phyloP scores from a whole-genome alignment of 345 rosid species.

The Boechera retrofracta region DNA sequence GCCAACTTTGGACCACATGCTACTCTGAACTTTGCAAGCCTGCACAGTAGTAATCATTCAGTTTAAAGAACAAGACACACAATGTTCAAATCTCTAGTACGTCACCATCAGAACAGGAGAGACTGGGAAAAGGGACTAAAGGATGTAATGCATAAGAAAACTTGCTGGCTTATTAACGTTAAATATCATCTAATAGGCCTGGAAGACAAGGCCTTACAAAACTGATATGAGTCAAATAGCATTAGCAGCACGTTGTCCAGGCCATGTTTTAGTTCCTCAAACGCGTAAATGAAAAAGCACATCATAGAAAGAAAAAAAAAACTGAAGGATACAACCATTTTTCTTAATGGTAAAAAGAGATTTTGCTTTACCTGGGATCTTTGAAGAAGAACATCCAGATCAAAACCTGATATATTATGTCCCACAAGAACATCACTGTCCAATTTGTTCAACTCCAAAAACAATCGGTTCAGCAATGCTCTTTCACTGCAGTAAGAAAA shows the following conservation, averaged over 20 bases:
- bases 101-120: conserved; percentile 5
- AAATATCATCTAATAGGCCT: conserved; percentile 4
- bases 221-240: conserved; percentile 8
- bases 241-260: conserved; percentile 6
- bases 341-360: conserved; percentile 22
- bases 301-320: background rate
- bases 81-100: conserved; percentile 18
- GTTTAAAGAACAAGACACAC: conserved; percentile 14
- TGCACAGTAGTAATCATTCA: conserved; percentile 38
- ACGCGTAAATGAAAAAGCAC: conserved; percentile 19
- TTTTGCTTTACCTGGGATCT: conserved; percentile 75
- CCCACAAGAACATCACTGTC: conserved; percentile 97
- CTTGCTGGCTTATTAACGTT: background rate
- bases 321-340: background rate
- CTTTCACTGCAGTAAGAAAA: conserved; percentile 74
- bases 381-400: conserved; percentile 92
- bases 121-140: conserved; percentile 8
- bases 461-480: conserved; percentile 85
- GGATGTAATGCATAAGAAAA: conserved; percentile 15
- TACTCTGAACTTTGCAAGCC: conserved; percentile 90
- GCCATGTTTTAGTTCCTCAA: background rate
- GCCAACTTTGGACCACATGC: conserved; percentile 98
- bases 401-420: conserved; percentile 98
- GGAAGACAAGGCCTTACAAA: conserved; percentile 10
- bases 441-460: conserved; percentile 83